Conservation (phyloP, 2,329 filamentous ascomycete species). For the Paecilomyces fulvus region DNA sequence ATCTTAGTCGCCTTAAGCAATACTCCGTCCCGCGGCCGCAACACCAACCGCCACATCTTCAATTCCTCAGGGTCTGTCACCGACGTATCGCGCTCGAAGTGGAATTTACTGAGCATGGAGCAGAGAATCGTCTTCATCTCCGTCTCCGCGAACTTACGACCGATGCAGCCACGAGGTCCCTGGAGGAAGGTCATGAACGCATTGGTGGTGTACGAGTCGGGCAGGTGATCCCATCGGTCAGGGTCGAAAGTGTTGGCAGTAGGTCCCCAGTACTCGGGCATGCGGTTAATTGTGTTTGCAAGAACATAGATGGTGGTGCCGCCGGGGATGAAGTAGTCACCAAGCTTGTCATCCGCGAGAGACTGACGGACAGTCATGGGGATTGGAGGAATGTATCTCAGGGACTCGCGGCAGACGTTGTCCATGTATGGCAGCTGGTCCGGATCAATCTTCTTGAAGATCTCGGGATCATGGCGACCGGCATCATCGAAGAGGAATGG, state of each 20-base stretch:
- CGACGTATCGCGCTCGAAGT: constrained; percentile 26
- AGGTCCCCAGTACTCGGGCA: constrained; percentile 34
- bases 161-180: constrained; percentile 25
- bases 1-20: constrained; percentile 26
- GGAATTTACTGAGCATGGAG: constrained; percentile 25
- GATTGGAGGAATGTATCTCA: constrained; percentile 40
- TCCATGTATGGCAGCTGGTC: constrained; percentile 38
- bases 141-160: constrained; percentile 26
- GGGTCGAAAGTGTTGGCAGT: constrained; percentile 35
- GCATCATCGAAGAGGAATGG: constrained; percentile 32
- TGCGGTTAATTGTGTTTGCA: constrained; percentile 35
- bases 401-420: constrained; percentile 40
- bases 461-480: constrained; percentile 20
- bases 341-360: constrained; percentile 30
- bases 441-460: constrained; percentile 25
- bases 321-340: constrained; percentile 32
- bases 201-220: constrained; percentile 28
- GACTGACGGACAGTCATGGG: constrained; percentile 40
- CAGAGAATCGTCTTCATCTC: constrained; percentile 29
- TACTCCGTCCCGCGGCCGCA: constrained; percentile 38
- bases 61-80: constrained; percentile 36
- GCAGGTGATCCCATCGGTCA: constrained; percentile 35
- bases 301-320: constrained; percentile 38
- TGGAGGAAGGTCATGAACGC: constrained; percentile 26
- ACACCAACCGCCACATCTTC: constrained; percentile 43